Evolutionary conservation across 768 basidiomycete genomes (phyloP).

Genomic region (Kwoniella dejecticola): DNA sequence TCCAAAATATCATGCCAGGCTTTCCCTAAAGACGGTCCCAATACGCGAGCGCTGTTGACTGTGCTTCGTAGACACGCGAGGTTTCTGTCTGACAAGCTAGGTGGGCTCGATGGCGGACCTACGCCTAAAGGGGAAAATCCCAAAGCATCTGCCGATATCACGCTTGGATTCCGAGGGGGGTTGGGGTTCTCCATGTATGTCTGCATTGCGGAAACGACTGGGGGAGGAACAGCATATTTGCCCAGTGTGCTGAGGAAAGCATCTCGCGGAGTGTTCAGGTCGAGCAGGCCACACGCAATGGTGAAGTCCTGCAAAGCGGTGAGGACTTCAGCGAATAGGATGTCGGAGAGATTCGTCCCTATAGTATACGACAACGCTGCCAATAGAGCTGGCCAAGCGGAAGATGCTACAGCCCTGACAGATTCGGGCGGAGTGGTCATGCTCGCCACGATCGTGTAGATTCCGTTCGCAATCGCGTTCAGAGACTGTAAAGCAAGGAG

Average conservation of each 20-base stretch:
- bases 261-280: conserved; percentile 80
- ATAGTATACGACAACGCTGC: conserved; percentile 88
- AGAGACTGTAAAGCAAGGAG: conserved; percentile 88
- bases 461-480: conserved; percentile 78
- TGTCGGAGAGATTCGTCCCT: conserved; percentile 85
- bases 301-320: conserved; percentile 80
- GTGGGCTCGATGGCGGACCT: conserved; percentile 57
- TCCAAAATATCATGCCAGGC: conserved; percentile 93
- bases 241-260: conserved; percentile 87
- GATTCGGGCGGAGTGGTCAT: conserved; percentile 58
- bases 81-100: conserved; percentile 83
- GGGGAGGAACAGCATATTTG: conserved; percentile 88
- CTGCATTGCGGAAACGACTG: conserved; percentile 83
- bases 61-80: conserved; percentile 85
- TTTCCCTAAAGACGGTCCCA: conserved; percentile 81
- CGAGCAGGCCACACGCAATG: conserved; percentile 85
- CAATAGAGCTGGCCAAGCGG: conserved; percentile 88
- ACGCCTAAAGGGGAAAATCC: conserved; percentile 46
- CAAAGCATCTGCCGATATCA: conserved; percentile 53
- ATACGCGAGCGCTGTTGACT: conserved; percentile 72
- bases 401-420: conserved; percentile 77
- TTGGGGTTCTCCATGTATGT: conserved; percentile 55
- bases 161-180: conserved; percentile 24
- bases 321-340: conserved; percentile 84
- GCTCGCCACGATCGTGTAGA: conserved; percentile 60